Conservation (phyloP, 345 rosid genomes). For the Cardiospermum halicacabum region DNA sequence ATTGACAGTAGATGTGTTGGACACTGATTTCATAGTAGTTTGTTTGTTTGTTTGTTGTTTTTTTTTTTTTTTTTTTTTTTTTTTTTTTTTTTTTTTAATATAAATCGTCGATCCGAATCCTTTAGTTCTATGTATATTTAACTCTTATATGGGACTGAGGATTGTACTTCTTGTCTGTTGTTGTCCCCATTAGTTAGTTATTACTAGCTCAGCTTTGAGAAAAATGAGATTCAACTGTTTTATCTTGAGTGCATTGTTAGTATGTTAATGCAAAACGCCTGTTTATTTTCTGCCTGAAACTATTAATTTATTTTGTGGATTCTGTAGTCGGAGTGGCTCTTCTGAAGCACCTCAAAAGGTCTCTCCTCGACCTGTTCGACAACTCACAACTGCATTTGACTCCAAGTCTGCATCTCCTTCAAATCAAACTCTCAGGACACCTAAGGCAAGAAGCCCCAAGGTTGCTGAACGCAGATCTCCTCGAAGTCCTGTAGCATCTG, state of each 20-base stretch:
- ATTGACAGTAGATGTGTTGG: too few species aligned
- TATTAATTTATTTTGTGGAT: neutral
- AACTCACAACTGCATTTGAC: constrained; percentile 46
- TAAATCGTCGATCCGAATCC: too few species aligned
- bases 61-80: too few species aligned
- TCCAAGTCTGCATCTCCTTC: constrained; percentile 54
- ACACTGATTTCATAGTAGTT: too few species aligned
- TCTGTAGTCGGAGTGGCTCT: constrained; percentile 46
- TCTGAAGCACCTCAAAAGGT: constrained; percentile 66
- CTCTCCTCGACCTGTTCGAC: constrained; percentile 74
- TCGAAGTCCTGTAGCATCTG: constrained; percentile 59
- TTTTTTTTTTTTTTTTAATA: too few species aligned
- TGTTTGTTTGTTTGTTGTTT: too few species aligned
- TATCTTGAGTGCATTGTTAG: neutral
- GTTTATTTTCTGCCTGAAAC: constrained; percentile 3
- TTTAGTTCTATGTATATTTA: too few species aligned
- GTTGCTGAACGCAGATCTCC: constrained; percentile 69
- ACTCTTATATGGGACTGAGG: too few species aligned
- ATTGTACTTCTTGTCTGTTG: too few species aligned
- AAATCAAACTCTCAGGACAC: constrained; percentile 46
- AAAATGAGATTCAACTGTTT: neutral
- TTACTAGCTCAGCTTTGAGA: neutral
- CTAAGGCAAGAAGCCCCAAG: constrained; percentile 79
- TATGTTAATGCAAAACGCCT: neutral
- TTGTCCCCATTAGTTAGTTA: neutral